Conservation (phyloP, 2,329 filamentous ascomycete species). For the Ophiocordyceps camponoti-leonardi region DNA sequence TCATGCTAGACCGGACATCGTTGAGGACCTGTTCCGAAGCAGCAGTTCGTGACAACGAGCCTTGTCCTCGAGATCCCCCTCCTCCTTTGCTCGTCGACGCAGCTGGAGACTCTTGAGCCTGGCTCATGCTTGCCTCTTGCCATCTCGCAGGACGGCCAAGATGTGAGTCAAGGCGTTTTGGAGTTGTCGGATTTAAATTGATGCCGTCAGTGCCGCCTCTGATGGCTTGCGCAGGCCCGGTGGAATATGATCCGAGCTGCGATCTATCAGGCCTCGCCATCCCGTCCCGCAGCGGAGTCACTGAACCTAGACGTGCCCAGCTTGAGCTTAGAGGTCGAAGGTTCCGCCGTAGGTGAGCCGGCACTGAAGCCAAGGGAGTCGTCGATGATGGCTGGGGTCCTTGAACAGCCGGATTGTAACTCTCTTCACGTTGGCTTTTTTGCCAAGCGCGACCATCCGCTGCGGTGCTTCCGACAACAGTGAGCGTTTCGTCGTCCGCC, state of each 20-base stretch:
- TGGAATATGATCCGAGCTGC: neutral
- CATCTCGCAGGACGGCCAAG: neutral
- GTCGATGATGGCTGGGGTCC: constrained; percentile 4
- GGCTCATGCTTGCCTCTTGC: neutral
- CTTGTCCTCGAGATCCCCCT: neutral
- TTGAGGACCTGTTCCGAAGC: no score
- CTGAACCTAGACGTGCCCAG: neutral
- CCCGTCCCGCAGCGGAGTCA: neutral
- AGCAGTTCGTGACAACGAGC: neutral
- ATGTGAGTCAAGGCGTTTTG: neutral
- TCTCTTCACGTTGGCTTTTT: neutral
- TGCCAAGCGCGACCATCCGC: neutral
- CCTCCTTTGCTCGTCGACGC: neutral
- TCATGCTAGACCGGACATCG: no score
- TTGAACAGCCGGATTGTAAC: neutral
- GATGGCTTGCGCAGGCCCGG: neutral
- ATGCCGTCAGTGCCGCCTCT: neutral
- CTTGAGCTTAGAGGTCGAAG: neutral
- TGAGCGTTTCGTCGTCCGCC: constrained; percentile 9
- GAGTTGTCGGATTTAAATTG: neutral
- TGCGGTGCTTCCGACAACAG: constrained; percentile 1
- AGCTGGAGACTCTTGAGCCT: neutral
- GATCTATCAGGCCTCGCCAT: neutral
- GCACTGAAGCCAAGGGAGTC: constrained; percentile 8
- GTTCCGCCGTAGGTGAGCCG: constrained; percentile 3